phyloP scores from a whole-genome alignment of 108 stramenopile species.

The Nannochloropsis gaditana region DNA sequence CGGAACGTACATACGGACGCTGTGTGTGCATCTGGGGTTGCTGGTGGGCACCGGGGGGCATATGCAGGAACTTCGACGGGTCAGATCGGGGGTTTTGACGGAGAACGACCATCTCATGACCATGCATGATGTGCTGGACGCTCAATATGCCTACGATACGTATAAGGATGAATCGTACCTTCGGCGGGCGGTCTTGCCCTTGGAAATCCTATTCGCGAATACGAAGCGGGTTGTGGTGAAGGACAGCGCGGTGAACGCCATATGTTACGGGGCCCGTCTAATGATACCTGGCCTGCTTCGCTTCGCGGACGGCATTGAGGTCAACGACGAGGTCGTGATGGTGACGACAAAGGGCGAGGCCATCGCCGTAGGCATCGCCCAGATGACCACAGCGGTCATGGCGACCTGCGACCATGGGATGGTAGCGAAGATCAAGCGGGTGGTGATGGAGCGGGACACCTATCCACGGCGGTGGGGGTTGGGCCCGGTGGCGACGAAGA shows the following conservation, averaged over 20 bases:
- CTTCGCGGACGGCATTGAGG: slow-evolving; percentile 95
- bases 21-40: slow-evolving; percentile 97
- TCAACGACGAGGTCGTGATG: slow-evolving; percentile 92
- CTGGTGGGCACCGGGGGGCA: slow-evolving; percentile 95
- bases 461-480: slow-evolving; percentile 98
- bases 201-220: slow-evolving; percentile 87
- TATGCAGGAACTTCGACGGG: slow-evolving; percentile 98
- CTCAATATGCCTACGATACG: slow-evolving; percentile 94
- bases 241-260: slow-evolving; percentile 98
- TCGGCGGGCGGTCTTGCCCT: slow-evolving; percentile 90
- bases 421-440: slow-evolving; percentile 99
- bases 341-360: slow-evolving; percentile 99
- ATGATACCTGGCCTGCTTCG: slow-evolving; percentile 97
- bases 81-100: slow-evolving; percentile 79
- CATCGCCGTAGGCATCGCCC: slow-evolving; percentile 94
- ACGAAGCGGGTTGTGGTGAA: slow-evolving; percentile 99
- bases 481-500: slow-evolving; percentile 94
- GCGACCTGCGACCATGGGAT: slow-evolving; percentile 98
- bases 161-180: slow-evolving; percentile 98
- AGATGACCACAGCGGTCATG: slow-evolving; percentile 99
- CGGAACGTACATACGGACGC: slow-evolving; percentile 97
- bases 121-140: slow-evolving; percentile 99
- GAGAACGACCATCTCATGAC: slow-evolving; percentile 90
- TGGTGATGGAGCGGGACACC: slow-evolving; percentile 99
- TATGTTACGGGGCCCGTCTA: slow-evolving; percentile 99